phyloP scores from a whole-genome alignment of 2,329 filamentous ascomycete genomes.

The Talaromyces piceae region DNA sequence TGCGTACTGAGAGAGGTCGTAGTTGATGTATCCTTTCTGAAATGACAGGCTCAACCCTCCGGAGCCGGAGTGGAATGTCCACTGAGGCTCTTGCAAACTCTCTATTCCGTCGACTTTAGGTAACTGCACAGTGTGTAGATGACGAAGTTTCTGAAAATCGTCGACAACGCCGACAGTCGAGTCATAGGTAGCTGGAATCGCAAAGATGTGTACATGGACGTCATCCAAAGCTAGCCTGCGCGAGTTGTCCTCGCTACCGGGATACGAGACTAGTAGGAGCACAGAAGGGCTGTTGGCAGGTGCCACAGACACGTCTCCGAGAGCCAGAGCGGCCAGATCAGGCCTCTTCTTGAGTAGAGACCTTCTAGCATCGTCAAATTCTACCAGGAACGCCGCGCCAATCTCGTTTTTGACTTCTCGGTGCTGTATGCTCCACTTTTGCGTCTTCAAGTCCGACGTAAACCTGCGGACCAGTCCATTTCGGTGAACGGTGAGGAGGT shows the following conservation, averaged over 20 bases:
- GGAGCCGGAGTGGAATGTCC: slow-evolving; percentile 34
- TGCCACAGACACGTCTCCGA: slow-evolving; percentile 23
- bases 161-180: slow-evolving; percentile 17
- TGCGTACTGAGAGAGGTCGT: slow-evolving; percentile 37
- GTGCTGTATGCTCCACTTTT: slow-evolving; percentile 33
- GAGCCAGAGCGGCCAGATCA: slow-evolving; percentile 30
- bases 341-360: slow-evolving; percentile 33
- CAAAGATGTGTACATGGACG: slow-evolving; percentile 34
- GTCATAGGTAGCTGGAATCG: slow-evolving; percentile 23
- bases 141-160: slow-evolving; percentile 28
- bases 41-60: slow-evolving; percentile 35
- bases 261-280: slow-evolving; percentile 34
- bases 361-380: slow-evolving; percentile 36
- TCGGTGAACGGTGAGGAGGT: slow-evolving; percentile 36
- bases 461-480: slow-evolving; percentile 37
- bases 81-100: slow-evolving; percentile 21
- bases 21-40: slow-evolving; percentile 32
- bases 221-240: slow-evolving; percentile 20
- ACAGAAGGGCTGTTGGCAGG: slow-evolving; percentile 28
- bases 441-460: slow-evolving; percentile 31
- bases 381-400: slow-evolving; percentile 30
- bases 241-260: slow-evolving; percentile 21
- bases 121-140: slow-evolving; percentile 29
- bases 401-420: slow-evolving; percentile 26
- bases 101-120: slow-evolving; percentile 23